Conservation (phyloP, 148 eudicot species). For the Rhododendron simsii region DNA sequence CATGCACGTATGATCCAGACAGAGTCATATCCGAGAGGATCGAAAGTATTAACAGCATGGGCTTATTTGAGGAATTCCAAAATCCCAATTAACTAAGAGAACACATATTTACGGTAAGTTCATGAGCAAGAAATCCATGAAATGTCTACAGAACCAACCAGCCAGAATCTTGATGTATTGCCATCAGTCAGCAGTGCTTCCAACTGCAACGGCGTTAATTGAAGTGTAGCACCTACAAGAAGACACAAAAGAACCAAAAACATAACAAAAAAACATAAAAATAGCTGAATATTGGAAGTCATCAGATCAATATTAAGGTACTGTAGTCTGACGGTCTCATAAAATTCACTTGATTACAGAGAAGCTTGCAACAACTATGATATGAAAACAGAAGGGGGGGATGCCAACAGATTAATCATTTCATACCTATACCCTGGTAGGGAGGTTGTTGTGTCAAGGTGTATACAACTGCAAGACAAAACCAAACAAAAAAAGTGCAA, state of each 20-base stretch:
- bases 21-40: not conserved
- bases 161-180: conserved; percentile 74
- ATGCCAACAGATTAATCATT: not conserved
- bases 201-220: conserved; percentile 85
- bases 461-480: conserved; percentile 62
- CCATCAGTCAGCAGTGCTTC: conserved; percentile 83
- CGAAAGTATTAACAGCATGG: not conserved
- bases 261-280: not conserved
- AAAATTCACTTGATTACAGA: conserved; percentile 9
- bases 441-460: conserved; percentile 72
- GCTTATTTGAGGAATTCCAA: not conserved
- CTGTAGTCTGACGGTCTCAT: not conserved
- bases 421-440: conserved; percentile 64
- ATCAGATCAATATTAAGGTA: not conserved
- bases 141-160: conserved; percentile 52
- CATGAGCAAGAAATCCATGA: not conserved
- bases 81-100: not conserved
- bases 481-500: not conserved
- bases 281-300: not conserved
- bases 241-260: conserved; percentile 1
- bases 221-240: conserved; percentile 46
- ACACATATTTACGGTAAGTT: not conserved
- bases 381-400: not conserved
- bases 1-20: not conserved
- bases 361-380: conserved; percentile 7